These are phyloP conservation scores for Trypanosomatidae sp. DNA, from an alignment of 208 protist genomes.

Conservation along the genomic window DNA sequence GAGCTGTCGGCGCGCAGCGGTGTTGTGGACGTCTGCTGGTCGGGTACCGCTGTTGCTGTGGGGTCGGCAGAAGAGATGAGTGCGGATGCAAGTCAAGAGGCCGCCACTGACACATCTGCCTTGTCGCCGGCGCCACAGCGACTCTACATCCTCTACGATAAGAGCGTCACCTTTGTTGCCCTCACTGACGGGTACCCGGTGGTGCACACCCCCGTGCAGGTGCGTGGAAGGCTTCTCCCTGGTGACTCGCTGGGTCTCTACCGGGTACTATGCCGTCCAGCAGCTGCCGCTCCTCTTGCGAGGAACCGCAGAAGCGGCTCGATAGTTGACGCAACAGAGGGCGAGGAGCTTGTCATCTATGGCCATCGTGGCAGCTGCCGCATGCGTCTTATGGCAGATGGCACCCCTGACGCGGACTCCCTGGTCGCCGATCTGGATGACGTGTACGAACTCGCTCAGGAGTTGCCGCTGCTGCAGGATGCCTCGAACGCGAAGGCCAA, in stretches of 20 bases:
- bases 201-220: conserved; percentile 34
- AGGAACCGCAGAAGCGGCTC: not conserved
- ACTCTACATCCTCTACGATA: conserved; percentile 69
- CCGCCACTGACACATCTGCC: not conserved
- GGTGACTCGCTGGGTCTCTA: conserved; percentile 24
- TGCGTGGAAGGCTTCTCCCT: conserved; percentile 15
- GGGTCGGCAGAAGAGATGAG: not conserved
- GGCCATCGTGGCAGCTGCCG: conserved; percentile 46
- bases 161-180: conserved; percentile 57
- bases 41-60: conserved; percentile 3
- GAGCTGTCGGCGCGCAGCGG: conserved; percentile 56
- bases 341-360: conserved; percentile 34
- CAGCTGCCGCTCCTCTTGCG: not conserved
- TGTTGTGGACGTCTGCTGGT: conserved; percentile 63
- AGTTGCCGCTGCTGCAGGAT: conserved; percentile 20
- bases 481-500: not conserved
- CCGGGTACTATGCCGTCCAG: conserved; percentile 20
- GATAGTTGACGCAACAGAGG: not conserved
- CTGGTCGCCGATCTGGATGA: conserved; percentile 33
- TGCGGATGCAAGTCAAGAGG: not conserved
- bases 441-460: conserved; percentile 21
- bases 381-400: conserved; percentile 43
- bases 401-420: conserved; percentile 51
- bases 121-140: conserved; percentile 4
- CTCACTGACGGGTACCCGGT: conserved; percentile 52